phyloP scores from a whole-genome alignment of 2,329 filamentous ascomycete genomes.

The Xylaria sp. region DNA sequence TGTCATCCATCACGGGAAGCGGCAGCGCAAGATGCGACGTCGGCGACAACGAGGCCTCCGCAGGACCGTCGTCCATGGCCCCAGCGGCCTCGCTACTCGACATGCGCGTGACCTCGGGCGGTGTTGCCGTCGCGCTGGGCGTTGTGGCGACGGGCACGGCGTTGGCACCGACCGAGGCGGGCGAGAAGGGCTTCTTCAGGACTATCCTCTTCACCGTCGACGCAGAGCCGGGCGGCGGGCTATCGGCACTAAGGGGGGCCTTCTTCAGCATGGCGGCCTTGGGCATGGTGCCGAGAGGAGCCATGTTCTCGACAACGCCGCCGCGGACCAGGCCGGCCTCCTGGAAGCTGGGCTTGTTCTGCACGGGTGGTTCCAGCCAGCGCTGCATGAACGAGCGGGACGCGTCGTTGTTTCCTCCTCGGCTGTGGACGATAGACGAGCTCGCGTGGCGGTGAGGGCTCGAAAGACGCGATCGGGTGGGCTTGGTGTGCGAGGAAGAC shows the following conservation, averaged over 20 bases:
- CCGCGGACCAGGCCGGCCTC: slow-evolving; percentile 78
- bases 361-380: slow-evolving; percentile 69
- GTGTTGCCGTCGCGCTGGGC: slow-evolving; percentile 48
- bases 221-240: slow-evolving; percentile 25
- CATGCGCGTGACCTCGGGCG: slow-evolving; percentile 42
- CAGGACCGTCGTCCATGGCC: slow-evolving; percentile 17
- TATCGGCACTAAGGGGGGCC: slow-evolving; percentile 51
- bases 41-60: slow-evolving; percentile 41
- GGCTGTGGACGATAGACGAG: slow-evolving; percentile 47
- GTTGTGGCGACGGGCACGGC: slow-evolving; percentile 24
- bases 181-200: slow-evolving; percentile 46
- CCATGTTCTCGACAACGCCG: slow-evolving; percentile 86
- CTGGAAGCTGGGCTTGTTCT: slow-evolving; percentile 77
- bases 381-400: slow-evolving; percentile 64
- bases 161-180: slow-evolving; percentile 15
- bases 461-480: slow-evolving; percentile 64
- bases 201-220: slow-evolving; percentile 48
- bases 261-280: slow-evolving; percentile 70
- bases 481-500: slow-evolving; percentile 46
- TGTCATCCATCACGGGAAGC: slow-evolving; percentile 48
- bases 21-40: slow-evolving; percentile 39
- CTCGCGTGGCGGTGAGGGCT: slow-evolving; percentile 60
- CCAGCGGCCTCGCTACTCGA: slow-evolving; percentile 30
- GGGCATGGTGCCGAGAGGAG: slow-evolving; percentile 79
- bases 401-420: slow-evolving; percentile 46